Conservation (phyloP, 768 basidiomycete species). For the Plicaturopsis crispa region DNA sequence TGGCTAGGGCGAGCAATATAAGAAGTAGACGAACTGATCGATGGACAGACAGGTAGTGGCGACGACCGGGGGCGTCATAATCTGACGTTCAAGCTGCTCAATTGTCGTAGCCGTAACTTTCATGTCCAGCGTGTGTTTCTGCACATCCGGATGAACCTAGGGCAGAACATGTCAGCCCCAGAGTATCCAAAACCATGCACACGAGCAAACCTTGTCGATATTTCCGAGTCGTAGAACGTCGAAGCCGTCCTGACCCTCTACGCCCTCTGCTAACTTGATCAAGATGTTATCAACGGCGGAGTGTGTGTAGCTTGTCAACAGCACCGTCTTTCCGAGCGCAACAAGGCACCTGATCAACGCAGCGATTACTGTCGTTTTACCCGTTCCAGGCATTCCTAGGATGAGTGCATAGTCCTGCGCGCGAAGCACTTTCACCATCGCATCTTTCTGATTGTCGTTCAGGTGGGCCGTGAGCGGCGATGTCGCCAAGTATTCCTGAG, state of each 20-base stretch:
- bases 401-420: slow-evolving; percentile 90
- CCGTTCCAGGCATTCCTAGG: slow-evolving; percentile 97
- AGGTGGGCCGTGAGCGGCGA: slow-evolving; percentile 32
- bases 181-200: background rate
- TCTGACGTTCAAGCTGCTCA: slow-evolving; percentile 74
- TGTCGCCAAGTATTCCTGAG: slow-evolving; percentile 7
- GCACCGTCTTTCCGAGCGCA: slow-evolving; percentile 73
- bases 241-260: slow-evolving; percentile 34
- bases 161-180: slow-evolving; percentile 1
- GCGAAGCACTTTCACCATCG: slow-evolving; percentile 64
- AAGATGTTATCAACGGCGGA: slow-evolving; percentile 98
- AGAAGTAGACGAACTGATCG: slow-evolving; percentile 65
- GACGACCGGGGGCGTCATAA: slow-evolving; percentile 87
- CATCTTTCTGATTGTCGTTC: slow-evolving; percentile 65
- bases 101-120: slow-evolving; percentile 53
- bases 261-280: slow-evolving; percentile 59
- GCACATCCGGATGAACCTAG: slow-evolving; percentile 80
- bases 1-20: background rate
- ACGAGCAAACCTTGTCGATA: slow-evolving; percentile 66
- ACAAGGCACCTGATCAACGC: slow-evolving; percentile 80
- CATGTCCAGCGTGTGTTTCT: slow-evolving; percentile 59
- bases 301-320: slow-evolving; percentile 92
- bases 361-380: slow-evolving; percentile 93
- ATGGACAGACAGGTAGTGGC: slow-evolving; percentile 93
- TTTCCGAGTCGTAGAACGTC: slow-evolving; percentile 83